Evolutionary conservation across 352 stramenopile species (phyloP), one percentile per base, ranked within the genome.

Genomic region (Elongisporangium undulatum): DNA sequence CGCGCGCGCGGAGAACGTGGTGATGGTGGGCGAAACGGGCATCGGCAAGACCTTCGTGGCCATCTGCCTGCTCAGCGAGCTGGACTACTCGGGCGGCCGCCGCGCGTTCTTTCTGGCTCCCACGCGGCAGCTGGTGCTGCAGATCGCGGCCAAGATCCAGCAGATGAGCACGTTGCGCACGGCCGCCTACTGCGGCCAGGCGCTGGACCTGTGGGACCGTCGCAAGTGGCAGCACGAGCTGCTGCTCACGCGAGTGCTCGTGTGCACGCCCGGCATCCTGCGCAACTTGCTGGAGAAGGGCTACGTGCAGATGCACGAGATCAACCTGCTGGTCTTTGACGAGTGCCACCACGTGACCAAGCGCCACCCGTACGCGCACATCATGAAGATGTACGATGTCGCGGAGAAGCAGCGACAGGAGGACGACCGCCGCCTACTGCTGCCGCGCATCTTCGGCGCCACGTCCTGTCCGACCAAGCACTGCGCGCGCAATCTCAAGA

Each of bases 291-390:
- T 97, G 13, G 75, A 91, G 52, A 89, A 91, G 26, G 89, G 87
- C 12, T 96, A 94, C 69, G 73, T 97, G 55, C 71, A 62, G 17
- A 78, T 96, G 55, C 63, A 74, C 19, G 69, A 68, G 53, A 89
- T 94, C 66, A 94, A 93, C 63, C 49, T 97, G 60, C 72, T 97
- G 19, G 79, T 97, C 24, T 92, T 97, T 59, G 89, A 97, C 66
- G 89, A 97, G 69, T 97, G 89, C 67, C 89, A 97, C 66, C 82
- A 95, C 69, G 86, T 92, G 45, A 86, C 73, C 22, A 95, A 95
- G 69, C 87, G 87, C 52, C 89, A 97, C 38, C 87, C 87, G 61
- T 97, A 97, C 69, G 87, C 87, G 24, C 86, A 94, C 48, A 69
- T 97, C 17, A 90, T 95, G 45, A 90, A 89, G 51, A 76, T 94